Conservation (phyloP, 768 basidiomycete genomes). For the Saitozyma podzolica region DNA sequence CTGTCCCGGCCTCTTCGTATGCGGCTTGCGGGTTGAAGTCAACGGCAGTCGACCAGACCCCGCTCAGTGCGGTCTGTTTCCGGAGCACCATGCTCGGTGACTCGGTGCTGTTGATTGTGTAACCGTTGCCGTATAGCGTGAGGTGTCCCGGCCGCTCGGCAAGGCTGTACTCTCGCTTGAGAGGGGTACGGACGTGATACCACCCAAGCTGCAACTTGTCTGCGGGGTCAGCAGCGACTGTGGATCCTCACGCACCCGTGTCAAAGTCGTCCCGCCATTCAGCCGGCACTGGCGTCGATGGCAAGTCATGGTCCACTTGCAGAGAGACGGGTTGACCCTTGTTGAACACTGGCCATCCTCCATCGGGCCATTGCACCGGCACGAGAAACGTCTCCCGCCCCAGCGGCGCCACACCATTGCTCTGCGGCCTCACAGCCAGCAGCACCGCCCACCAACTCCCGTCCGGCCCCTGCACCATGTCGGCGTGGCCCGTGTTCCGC, state of each 20-base stretch:
- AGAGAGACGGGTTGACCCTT: constrained; percentile 3
- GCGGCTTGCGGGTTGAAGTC: constrained; percentile 8
- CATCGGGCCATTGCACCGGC: constrained; percentile 49
- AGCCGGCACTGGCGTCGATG: not conserved
- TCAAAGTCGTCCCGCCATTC: constrained; percentile 9
- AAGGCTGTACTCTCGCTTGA: constrained; percentile 13
- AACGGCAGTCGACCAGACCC: constrained; percentile 6
- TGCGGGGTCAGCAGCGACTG: not conserved
- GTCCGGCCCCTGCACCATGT: constrained; percentile 51
- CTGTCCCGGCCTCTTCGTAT: constrained; percentile 21
- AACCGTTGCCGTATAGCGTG: constrained; percentile 17
- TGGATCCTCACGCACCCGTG: not conserved
- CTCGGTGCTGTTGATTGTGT: constrained; percentile 17
- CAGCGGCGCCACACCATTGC: constrained; percentile 15
- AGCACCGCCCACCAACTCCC: constrained; percentile 51
- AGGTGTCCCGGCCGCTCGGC: constrained; percentile 12
- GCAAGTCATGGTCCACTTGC: not conserved
- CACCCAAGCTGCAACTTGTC: constrained; percentile 15
- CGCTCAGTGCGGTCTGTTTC: constrained; percentile 22
- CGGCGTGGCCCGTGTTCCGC: constrained; percentile 55
- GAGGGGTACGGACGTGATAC: constrained; percentile 29
- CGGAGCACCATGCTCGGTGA: constrained; percentile 16
- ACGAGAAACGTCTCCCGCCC: constrained; percentile 54
- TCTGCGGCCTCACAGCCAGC: constrained; percentile 26
- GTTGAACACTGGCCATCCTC: constrained; percentile 35